These are phyloP conservation scores for Leccinum truebloodii DNA, from an alignment of 768 basidiomycete species.

Conservation along the genomic window DNA sequence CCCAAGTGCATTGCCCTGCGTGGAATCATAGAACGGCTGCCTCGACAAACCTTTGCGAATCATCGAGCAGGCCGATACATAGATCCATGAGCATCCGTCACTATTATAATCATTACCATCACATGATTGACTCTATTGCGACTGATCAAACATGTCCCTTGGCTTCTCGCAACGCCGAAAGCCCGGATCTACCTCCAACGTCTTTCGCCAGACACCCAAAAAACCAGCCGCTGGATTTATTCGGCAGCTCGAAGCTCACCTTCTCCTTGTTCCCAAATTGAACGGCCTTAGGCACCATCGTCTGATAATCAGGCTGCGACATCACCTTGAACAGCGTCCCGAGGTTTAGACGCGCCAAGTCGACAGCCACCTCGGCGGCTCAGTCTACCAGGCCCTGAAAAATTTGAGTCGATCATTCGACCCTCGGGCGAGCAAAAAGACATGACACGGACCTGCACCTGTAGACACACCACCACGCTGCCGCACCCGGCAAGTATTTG, in stretches of 20 bases:
- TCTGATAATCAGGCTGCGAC: constrained; percentile 73
- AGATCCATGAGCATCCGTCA: no score
- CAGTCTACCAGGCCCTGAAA: constrained; percentile 85
- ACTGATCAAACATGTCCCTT: constrained; percentile 71
- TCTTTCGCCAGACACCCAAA: constrained; percentile 22
- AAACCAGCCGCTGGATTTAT: no score
- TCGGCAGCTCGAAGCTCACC: constrained; percentile 41
- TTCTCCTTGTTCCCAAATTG: constrained; percentile 43
- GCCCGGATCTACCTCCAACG: constrained; percentile 46
- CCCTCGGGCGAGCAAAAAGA: no score
- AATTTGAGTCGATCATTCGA: not conserved
- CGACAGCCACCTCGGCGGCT: constrained; percentile 77
- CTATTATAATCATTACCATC: no score
- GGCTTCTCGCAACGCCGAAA: constrained; percentile 73
- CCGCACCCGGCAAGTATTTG: no score
- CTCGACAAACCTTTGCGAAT: constrained; percentile 57
- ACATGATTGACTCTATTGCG: constrained; percentile 43
- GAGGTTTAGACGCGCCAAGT: constrained; percentile 64
- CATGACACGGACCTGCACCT: no score
- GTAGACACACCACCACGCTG: no score
- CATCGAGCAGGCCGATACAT: no score
- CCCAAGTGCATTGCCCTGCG: not conserved
- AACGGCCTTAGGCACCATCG: constrained; percentile 58
- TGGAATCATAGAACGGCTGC: not conserved
- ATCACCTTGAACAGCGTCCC: constrained; percentile 78